These are phyloP conservation scores for Pyrenophora teres DNA, from an alignment of 2,329 filamentous ascomycete species.

Conservation along the genomic window DNA sequence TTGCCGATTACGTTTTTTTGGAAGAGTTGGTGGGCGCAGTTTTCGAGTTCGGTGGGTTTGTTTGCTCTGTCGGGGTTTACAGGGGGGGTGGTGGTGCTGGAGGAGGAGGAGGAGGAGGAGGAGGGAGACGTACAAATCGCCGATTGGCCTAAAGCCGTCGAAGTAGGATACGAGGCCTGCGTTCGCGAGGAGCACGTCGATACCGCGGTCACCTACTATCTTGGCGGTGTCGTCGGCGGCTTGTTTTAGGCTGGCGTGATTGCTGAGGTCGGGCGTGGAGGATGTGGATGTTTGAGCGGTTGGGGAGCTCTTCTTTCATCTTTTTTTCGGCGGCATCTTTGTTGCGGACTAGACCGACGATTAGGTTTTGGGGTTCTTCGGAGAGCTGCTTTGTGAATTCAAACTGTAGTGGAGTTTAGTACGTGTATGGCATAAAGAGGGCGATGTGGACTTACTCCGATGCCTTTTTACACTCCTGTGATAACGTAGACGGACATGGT, in stretches of 20 bases:
- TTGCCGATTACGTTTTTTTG: conserved; percentile 39
- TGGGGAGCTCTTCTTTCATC: background rate
- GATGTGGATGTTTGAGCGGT: conserved; percentile 44
- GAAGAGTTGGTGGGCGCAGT: conserved; percentile 20
- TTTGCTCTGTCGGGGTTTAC: too few relatives aligned
- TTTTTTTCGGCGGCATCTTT: conserved; percentile 7
- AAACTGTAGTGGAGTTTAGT: conserved; percentile 18
- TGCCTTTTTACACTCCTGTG: conserved; percentile 40
- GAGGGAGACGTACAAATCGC: conserved; percentile 8
- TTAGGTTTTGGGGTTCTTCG: conserved; percentile 30
- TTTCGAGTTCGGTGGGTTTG: conserved; percentile 6
- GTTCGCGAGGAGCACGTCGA: conserved; percentile 53
- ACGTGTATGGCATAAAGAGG: too few relatives aligned
- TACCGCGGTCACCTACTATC: conserved; percentile 41
- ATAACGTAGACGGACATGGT: conserved; percentile 41
- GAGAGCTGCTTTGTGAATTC: conserved; percentile 40
- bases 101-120: too few relatives aligned
- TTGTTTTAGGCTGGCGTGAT: conserved; percentile 38
- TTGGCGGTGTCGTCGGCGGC: conserved; percentile 40
- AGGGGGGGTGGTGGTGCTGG: too few relatives aligned
- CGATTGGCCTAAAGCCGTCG: conserved; percentile 13
- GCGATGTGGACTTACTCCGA: conserved; percentile 26
- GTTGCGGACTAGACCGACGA: conserved; percentile 45
- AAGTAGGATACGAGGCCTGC: conserved; percentile 35
- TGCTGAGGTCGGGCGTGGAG: conserved; percentile 45